Conservation (phyloP, 1,139 yeast genomes). For the Protomyces gravidus region DNA sequence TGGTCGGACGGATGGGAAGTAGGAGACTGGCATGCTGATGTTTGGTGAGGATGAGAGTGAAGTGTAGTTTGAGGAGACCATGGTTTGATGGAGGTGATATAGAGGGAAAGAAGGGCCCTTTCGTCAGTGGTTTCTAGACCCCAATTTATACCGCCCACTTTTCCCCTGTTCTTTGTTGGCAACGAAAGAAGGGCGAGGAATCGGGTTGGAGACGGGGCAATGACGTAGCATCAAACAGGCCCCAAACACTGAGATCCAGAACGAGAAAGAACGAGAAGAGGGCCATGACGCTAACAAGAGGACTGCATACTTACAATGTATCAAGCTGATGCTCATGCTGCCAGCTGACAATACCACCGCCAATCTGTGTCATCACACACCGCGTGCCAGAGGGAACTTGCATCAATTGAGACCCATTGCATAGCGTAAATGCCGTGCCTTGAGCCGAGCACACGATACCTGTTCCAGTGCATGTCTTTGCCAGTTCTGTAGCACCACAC, state of each 20-base stretch:
- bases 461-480: conserved; percentile 3
- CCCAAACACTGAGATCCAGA: too few relatives aligned
- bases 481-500: neutral
- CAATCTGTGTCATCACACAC: neutral
- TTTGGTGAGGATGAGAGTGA: conserved; percentile 22
- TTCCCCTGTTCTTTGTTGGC: too few relatives aligned
- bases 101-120: conserved; percentile 2
- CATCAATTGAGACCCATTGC: neutral
- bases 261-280: too few relatives aligned
- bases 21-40: conserved; percentile 24
- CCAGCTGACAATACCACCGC: conserved; percentile 21
- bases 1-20: conserved; percentile 28
- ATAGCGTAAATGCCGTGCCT: conserved; percentile 6
- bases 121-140: neutral
- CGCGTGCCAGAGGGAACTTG: conserved; percentile 14
- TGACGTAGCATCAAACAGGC: too few relatives aligned
- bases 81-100: neutral
- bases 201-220: too few relatives aligned
- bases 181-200: too few relatives aligned
- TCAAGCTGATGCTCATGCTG: too few relatives aligned
- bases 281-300: too few relatives aligned
- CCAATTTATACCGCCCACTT: neutral
- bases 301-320: too few relatives aligned
- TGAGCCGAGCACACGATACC: conserved; percentile 11
- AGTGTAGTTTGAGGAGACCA: conserved; percentile 23